Evolutionary conservation across 495 filamentous ascomycete species (phyloP).

Genomic region (Umbilicaria muhlenbergii): DNA sequence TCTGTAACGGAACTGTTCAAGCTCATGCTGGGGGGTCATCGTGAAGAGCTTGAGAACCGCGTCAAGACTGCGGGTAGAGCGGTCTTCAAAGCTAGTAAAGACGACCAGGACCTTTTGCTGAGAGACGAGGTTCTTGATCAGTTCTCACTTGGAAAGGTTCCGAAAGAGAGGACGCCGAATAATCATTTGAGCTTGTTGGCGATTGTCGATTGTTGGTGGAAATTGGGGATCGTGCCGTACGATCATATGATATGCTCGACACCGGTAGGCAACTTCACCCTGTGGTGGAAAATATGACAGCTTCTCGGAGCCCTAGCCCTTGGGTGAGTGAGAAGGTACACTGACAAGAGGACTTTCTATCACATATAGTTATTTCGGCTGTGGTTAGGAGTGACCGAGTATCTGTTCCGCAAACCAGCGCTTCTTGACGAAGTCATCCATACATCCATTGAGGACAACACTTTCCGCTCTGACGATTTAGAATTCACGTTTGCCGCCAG

Average conservation of each 20-base stretch:
- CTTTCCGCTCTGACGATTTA: constrained; percentile 79
- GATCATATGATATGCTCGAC: constrained; percentile 99
- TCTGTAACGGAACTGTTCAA: constrained; percentile 92
- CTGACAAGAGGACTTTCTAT: constrained; percentile 2
- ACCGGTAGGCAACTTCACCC: constrained; percentile 38
- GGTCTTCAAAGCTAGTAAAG: constrained; percentile 49
- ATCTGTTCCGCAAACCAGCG: constrained; percentile 73
- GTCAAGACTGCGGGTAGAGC: constrained; percentile 63
- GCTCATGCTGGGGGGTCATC: constrained; percentile 77
- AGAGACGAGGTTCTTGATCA: constrained; percentile 72
- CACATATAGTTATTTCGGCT: constrained; percentile 65
- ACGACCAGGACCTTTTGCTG: constrained; percentile 52
- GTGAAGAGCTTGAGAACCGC: constrained; percentile 61
- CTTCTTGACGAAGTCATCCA: constrained; percentile 75
- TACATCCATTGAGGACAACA: constrained; percentile 73
- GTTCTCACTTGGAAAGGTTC: constrained; percentile 58
- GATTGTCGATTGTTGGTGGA: constrained; percentile 98
- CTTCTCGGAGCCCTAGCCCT: neutral
- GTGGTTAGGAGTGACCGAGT: constrained; percentile 95
- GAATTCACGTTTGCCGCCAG: constrained; percentile 95
- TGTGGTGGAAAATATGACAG: neutral
- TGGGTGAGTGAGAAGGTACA: neutral
- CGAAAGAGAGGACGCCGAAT: constrained; percentile 59
- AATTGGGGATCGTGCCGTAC: constrained; percentile 83
- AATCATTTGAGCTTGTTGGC: constrained; percentile 86